phyloP scores from a whole-genome alignment of 352 stramenopile genomes.

The Phytopythium oedochilum region DNA sequence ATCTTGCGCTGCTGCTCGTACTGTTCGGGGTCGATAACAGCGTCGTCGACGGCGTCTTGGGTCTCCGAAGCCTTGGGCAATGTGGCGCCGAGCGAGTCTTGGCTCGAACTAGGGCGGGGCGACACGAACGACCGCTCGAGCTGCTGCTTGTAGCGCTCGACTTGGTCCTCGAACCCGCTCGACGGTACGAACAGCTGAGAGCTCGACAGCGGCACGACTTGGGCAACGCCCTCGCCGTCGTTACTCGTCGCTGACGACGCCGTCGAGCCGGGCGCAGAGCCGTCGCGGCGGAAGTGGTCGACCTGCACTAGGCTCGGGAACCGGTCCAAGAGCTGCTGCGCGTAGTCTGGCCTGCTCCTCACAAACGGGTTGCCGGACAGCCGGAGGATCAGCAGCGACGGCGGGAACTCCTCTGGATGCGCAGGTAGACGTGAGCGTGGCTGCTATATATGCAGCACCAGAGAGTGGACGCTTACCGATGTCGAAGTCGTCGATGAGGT shows the following conservation, averaged over 20 bases:
- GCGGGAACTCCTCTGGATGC: conserved; percentile 37
- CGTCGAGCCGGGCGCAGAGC: background rate
- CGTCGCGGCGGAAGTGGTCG: conserved; percentile 38
- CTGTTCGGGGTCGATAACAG: conserved; percentile 17
- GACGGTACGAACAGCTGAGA: conserved; percentile 15
- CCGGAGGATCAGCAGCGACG: conserved; percentile 46
- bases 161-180: conserved; percentile 27
- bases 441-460: no score
- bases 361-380: conserved; percentile 57
- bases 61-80: background rate
- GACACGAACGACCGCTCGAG: conserved; percentile 13
- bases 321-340: conserved; percentile 50
- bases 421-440: no score
- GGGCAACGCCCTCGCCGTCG: background rate
- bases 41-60: conserved; percentile 14
- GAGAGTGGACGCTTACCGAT: no score
- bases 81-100: background rate
- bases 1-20: conserved; percentile 42
- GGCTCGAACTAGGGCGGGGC: background rate
- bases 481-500: conserved; percentile 64
- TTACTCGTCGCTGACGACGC: conserved; percentile 2
- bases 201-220: conserved; percentile 5
- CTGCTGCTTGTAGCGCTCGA: conserved; percentile 27
- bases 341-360: conserved; percentile 48
- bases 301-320: conserved; percentile 59